Base-by-base conservation (phyloP, 2,329 filamentous ascomycete genomes). In the Grosmannia serpens region DNA sequence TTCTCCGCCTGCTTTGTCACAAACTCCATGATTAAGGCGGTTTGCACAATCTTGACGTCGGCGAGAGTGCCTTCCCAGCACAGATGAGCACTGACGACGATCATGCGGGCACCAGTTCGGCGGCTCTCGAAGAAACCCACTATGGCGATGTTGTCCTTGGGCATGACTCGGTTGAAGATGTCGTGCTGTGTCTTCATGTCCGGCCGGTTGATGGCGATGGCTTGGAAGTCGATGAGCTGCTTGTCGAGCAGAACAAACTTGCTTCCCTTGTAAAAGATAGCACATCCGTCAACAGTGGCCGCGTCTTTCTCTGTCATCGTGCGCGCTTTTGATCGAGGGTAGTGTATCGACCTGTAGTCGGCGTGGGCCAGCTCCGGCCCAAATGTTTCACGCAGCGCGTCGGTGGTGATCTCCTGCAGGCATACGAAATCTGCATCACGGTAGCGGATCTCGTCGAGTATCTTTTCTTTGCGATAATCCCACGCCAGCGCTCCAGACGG, bases 111-210 rank as follows among this genome's bases (percentile, higher is more conserved):
- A n/a, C 94, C 94, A 0, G 92, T 96, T 61, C 83, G 76, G 44
- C 92, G 84, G 67, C 95, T 96, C 72, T 99, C 94, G 62, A 99
- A 83, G 76, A 97, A 95, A 58, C 88, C 85, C 53, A 96, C 83
- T 53, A 96, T 87, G 20, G 88, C 94, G 71, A 99, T 96, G 70
- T 97, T 92, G 77, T 99, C 94, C 74, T 94, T 90, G 61, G 92
- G 91, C 94, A 96, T 97, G 61, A 99, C 88, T 31, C 94, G 88
- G 71, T 99, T 99, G 80, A 96, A 97, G 59, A 97, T 92, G 67
- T 99, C 94, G 69, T 95, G 89, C 67, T 95, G 90, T 59, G 91
- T 89, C 75, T 97, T 97, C 84, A 96, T 96, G 70, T 97, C 94
- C 3, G 91, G 89, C 64, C 94, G 81, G 69, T 95, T 94, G 72